Conservation (phyloP, 805 yeast species). For the Barnettozyma californica region DNA sequence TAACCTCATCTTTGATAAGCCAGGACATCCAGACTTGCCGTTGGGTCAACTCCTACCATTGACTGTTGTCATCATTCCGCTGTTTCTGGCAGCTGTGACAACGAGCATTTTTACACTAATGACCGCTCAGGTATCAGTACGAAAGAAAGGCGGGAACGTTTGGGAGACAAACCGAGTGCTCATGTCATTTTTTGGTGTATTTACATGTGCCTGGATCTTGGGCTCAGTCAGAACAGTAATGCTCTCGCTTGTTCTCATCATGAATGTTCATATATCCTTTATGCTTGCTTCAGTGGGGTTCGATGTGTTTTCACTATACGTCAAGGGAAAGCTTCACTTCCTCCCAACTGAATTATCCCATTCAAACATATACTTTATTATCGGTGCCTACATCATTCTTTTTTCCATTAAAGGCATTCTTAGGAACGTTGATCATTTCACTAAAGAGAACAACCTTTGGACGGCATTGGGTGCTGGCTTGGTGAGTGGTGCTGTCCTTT, state of each 20-base stretch:
- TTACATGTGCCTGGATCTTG: conserved; percentile 10
- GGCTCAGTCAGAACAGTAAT: conserved; percentile 23
- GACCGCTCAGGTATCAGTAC: not conserved
- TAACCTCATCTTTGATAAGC: conserved; percentile 13
- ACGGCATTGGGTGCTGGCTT: conserved; percentile 1
- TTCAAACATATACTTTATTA: conserved; percentile 3
- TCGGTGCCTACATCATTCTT: conserved; percentile 6
- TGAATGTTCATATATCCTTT: conserved; percentile 13
- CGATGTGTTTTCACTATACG: conserved; percentile 11
- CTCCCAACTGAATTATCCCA: conserved; percentile 4
- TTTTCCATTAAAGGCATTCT: conserved; percentile 9
- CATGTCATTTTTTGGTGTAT: conserved; percentile 9
- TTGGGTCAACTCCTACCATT: conserved; percentile 1
- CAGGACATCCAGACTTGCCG: conserved; percentile 4
- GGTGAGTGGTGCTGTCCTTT: conserved; percentile 1
- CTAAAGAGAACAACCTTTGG: not conserved
- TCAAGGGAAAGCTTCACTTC: not conserved
- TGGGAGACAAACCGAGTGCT: conserved; percentile 6
- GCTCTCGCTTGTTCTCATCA: conserved; percentile 17
- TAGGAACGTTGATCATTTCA: conserved; percentile 13
- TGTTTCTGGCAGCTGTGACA: conserved; percentile 13
- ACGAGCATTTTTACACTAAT: conserved; percentile 10
- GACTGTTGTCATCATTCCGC: conserved; percentile 11
- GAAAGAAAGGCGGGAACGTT: not conserved
- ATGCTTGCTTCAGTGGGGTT: conserved; percentile 8